These are phyloP conservation scores for Clitoria ternatea DNA, from an alignment of 306 rosid genomes.

Conservation along the genomic window DNA sequence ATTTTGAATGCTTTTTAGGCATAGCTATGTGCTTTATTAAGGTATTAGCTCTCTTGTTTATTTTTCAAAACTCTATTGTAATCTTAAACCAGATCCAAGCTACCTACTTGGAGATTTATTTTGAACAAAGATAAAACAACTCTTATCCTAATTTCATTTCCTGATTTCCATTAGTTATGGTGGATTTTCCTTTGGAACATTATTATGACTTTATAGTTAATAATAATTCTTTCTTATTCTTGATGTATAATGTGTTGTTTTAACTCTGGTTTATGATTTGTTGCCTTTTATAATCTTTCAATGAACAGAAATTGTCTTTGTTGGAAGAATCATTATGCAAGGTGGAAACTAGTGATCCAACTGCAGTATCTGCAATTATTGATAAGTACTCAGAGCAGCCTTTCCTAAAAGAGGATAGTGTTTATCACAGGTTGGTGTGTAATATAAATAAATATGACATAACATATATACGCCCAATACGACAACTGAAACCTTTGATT, in stretches of 20 bases:
- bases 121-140: neutral
- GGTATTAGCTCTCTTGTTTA: neutral
- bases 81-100: neutral
- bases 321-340: slow-evolving; percentile 73
- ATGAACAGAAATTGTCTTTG: slow-evolving; percentile 50
- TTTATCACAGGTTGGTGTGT: slow-evolving; percentile 56
- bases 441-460: neutral
- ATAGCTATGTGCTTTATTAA: neutral
- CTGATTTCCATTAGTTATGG: neutral
- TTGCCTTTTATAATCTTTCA: slow-evolving; percentile 27
- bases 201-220: slow-evolving; percentile 3
- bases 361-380: slow-evolving; percentile 50
- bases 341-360: slow-evolving; percentile 50
- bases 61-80: neutral
- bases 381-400: slow-evolving; percentile 56
- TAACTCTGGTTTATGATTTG: slow-evolving; percentile 1
- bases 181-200: slow-evolving; percentile 7
- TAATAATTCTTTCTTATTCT: neutral
- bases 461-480: neutral
- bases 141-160: neutral
- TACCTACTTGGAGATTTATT: slow-evolving; percentile 6
- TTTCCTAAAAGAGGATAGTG: slow-evolving; percentile 53
- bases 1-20: neutral
- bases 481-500: neutral
- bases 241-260: neutral